Percentiles rank a stretch among this genome's conserved stretches.
phyloP scores from a whole-genome alignment of 306 rosid species.

The Gillenia trifoliata region DNA sequence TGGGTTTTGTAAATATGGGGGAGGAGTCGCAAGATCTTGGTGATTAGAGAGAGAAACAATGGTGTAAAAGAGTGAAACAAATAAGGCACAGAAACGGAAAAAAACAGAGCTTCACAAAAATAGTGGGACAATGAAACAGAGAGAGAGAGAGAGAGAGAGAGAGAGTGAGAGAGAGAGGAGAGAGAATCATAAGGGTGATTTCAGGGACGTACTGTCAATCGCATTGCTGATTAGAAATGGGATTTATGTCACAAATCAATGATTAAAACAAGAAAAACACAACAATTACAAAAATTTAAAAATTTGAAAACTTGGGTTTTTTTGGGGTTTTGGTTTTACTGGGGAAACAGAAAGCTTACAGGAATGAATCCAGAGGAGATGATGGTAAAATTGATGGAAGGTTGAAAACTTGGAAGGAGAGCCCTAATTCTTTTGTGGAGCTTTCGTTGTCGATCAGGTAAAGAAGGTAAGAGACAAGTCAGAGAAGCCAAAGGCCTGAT shows the following conservation, averaged over 20 bases:
- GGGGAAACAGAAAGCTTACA: slow-evolving; percentile 18
- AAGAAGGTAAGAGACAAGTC: slow-evolving; percentile 1
- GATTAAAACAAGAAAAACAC: background rate
- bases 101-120: slow-evolving; percentile 13
- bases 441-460: slow-evolving; percentile 20
- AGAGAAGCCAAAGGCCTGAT: background rate
- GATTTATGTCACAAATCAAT: background rate
- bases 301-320: background rate
- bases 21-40: background rate
- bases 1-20: background rate
- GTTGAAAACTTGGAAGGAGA: background rate
- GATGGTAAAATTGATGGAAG: background rate
- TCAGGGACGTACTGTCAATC: slow-evolving; percentile 23
- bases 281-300: background rate
- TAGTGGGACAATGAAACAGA: slow-evolving; percentile 6
- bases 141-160: slow-evolving; percentile 6
- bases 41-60: background rate
- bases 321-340: background rate
- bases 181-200: background rate
- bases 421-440: background rate
- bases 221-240: slow-evolving; percentile 34
- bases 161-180: background rate
- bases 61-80: background rate
- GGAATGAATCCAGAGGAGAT: slow-evolving; percentile 8
- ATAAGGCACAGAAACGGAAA: background rate